Conservation (phyloP, 352 stramenopile species). For the Pythium aphanidermatum region DNA sequence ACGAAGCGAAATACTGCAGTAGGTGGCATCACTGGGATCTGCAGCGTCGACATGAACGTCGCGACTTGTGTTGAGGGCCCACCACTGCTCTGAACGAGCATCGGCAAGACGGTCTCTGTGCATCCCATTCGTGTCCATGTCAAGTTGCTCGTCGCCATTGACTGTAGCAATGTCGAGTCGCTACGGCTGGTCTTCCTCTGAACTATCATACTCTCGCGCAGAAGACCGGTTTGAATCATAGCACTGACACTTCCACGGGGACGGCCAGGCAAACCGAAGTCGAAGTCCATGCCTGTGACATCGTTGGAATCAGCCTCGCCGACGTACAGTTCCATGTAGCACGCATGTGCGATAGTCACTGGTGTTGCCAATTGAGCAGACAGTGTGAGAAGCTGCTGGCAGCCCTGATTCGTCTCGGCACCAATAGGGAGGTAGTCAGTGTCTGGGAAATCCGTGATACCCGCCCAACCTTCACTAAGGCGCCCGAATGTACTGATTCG, state of each 20-base stretch:
- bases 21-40: constrained; percentile 59
- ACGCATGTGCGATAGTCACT: constrained; percentile 55
- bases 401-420: constrained; percentile 44
- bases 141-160: constrained; percentile 39
- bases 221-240: constrained; percentile 63
- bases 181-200: constrained; percentile 18
- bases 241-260: constrained; percentile 65
- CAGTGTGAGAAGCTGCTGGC: constrained; percentile 72
- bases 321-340: constrained; percentile 74
- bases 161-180: constrained; percentile 19
- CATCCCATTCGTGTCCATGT: constrained; percentile 68
- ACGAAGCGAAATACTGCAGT: constrained; percentile 75
- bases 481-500: constrained; percentile 23
- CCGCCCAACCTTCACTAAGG: constrained; percentile 59
- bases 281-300: constrained; percentile 45
- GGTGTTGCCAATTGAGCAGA: constrained; percentile 62
- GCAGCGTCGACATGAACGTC: constrained; percentile 72
- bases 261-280: constrained; percentile 40
- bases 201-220: constrained; percentile 56
- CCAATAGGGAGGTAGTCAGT: constrained; percentile 66
- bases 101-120: constrained; percentile 73
- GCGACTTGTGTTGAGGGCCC: constrained; percentile 37
- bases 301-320: constrained; percentile 51
- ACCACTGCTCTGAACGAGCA: constrained; percentile 26
- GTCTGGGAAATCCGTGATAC: constrained; percentile 65